These are phyloP conservation scores for Helotiales sp. DNA, from an alignment of 2,329 filamentous ascomycete species.

Conservation along the genomic window DNA sequence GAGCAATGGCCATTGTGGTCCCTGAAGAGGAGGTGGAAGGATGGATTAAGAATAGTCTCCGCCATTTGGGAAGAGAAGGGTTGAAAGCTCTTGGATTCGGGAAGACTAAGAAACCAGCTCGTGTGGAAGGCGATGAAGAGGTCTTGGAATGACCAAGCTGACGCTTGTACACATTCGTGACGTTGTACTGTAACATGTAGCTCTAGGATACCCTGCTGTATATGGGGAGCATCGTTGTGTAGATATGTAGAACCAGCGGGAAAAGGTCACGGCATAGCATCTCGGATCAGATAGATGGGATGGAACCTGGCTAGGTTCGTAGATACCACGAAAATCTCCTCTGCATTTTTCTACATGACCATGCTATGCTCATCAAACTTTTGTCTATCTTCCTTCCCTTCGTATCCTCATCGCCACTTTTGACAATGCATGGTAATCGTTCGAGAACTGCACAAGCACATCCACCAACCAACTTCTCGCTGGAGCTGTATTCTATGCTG, in stretches of 20 bases:
- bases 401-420: background rate
- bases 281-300: background rate
- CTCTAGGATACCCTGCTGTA: background rate
- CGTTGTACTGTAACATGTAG: background rate
- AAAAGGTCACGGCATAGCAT: background rate
- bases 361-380: constrained; percentile 21
- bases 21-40: constrained; percentile 70
- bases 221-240: background rate
- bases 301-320: background rate
- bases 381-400: constrained; percentile 29
- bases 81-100: constrained; percentile 23
- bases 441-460: background rate
- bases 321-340: constrained; percentile 25
- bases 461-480: background rate
- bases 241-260: background rate
- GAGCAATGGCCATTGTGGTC: constrained; percentile 61
- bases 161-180: background rate
- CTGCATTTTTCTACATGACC: constrained; percentile 11
- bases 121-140: constrained; percentile 15
- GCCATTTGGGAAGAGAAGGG: constrained; percentile 44
- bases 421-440: constrained; percentile 3
- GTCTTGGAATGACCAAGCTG: background rate
- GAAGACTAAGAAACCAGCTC: constrained; percentile 20
- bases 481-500: background rate
- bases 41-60: constrained; percentile 61